Conservation (phyloP, 805 yeast species). For the Pichia manshurica region DNA sequence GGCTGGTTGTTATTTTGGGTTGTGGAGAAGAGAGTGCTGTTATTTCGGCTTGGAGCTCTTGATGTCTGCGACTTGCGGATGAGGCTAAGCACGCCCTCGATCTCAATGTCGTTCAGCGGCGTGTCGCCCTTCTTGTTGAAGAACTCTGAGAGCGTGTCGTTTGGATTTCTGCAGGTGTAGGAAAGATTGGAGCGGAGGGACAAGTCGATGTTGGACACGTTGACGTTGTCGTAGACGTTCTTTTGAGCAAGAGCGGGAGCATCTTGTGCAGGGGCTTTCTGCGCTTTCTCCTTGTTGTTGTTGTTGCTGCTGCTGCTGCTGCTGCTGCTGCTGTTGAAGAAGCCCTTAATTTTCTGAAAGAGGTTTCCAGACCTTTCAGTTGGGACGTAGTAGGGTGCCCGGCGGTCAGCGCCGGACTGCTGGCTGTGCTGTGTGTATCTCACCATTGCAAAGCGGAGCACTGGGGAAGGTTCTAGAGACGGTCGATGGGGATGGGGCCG, state of each 20-base stretch:
- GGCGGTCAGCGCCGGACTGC: neutral
- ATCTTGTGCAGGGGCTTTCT: no score
- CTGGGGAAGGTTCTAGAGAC: neutral
- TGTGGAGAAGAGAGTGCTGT: conserved; percentile 5
- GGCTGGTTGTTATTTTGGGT: neutral
- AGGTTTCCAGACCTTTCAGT: conserved; percentile 5
- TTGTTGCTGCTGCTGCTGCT: conserved; percentile 1
- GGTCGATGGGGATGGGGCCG: no score
- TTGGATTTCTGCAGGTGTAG: conserved; percentile 36
- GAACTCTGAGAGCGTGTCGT: conserved; percentile 60
- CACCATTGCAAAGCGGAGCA: neutral
- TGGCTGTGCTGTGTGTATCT: neutral
- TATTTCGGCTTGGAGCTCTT: conserved; percentile 13
- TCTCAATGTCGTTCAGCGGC: conserved; percentile 69
- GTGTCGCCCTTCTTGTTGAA: conserved; percentile 67
- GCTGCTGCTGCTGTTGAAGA: conserved; percentile 11
- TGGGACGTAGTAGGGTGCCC: conserved; percentile 2
- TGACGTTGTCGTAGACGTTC: conserved; percentile 10
- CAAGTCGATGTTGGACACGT: conserved; percentile 17
- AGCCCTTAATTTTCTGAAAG: conserved; percentile 11
- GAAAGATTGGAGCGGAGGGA: conserved; percentile 18
- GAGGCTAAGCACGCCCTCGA: conserved; percentile 73
- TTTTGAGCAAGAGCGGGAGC: no score
- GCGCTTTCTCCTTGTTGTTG: neutral
- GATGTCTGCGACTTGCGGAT: conserved; percentile 34